phyloP scores from a whole-genome alignment of 2,329 filamentous ascomycete species.

The Macrophomina tecta region DNA sequence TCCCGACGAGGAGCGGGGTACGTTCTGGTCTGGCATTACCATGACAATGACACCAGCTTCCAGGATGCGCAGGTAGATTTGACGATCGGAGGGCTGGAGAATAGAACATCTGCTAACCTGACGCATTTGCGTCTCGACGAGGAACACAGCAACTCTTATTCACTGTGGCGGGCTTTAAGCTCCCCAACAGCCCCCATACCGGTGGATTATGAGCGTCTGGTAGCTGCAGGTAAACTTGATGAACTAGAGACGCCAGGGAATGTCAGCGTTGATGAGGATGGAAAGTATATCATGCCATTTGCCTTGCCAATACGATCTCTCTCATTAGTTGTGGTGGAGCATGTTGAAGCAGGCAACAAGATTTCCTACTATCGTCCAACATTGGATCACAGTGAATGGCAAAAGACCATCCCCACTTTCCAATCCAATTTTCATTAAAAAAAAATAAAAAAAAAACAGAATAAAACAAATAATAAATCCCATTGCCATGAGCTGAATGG shows the following conservation, averaged over 20 bases:
- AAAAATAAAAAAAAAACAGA: too few species aligned
- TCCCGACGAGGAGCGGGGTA: neutral
- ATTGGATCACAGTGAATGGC: too few species aligned
- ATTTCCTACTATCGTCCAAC: too few species aligned
- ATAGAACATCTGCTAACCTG: neutral
- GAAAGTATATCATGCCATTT: neutral
- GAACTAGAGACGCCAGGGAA: neutral
- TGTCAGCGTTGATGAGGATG: neutral
- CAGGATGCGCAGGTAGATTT: slow-evolving; percentile 11
- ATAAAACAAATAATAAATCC: too few species aligned
- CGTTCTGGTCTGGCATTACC: slow-evolving; percentile 25
- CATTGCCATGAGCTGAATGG: too few species aligned
- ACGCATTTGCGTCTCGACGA: slow-evolving; percentile 22
- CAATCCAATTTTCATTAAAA: too few species aligned
- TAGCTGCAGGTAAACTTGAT: neutral
- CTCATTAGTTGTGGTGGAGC: neutral
- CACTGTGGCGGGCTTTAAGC: neutral
- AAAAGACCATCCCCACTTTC: too few species aligned
- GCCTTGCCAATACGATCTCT: neutral
- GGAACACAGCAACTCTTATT: neutral
- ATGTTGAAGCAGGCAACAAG: neutral
- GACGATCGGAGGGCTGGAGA: neutral
- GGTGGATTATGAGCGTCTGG: neutral
- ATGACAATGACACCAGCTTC: slow-evolving; percentile 18
- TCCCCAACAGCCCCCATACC: neutral